These are phyloP conservation scores for Phaffia tasmanica DNA, from an alignment of 768 basidiomycete species.

Conservation along the genomic window DNA sequence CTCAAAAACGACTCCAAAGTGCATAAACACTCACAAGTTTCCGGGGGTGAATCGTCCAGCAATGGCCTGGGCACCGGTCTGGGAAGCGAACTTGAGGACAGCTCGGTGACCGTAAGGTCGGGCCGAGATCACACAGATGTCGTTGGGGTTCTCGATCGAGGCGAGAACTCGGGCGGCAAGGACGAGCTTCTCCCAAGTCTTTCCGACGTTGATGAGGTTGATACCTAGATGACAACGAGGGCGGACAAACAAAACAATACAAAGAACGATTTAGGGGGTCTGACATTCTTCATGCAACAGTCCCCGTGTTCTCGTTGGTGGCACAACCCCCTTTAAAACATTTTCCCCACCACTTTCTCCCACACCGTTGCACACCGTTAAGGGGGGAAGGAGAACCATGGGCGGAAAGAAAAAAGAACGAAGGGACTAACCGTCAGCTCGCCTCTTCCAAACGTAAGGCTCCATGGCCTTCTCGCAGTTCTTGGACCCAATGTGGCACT, in stretches of 20 bases:
- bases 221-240: constrained; percentile 52
- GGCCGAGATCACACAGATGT: constrained; percentile 95
- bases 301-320: neutral
- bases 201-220: constrained; percentile 94
- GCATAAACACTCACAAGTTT: constrained; percentile 19
- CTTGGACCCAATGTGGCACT: constrained; percentile 91
- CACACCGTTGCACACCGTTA: neutral
- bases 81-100: constrained; percentile 94
- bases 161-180: constrained; percentile 96
- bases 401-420: neutral
- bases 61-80: constrained; percentile 97
- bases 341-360: neutral
- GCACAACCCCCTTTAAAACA: neutral
- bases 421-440: constrained; percentile 68
- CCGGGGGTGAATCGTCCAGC: constrained; percentile 69
- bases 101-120: constrained; percentile 98
- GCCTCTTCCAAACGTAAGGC: constrained; percentile 93
- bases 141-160: constrained; percentile 94
- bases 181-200: constrained; percentile 99
- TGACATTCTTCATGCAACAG: constrained; percentile 2
- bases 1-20: neutral
- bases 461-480: constrained; percentile 99
- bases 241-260: neutral
- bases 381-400: neutral
- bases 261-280: neutral